Conservation (phyloP, 192 early-diverging fungal genomes). For the Podila epicladia region DNA sequence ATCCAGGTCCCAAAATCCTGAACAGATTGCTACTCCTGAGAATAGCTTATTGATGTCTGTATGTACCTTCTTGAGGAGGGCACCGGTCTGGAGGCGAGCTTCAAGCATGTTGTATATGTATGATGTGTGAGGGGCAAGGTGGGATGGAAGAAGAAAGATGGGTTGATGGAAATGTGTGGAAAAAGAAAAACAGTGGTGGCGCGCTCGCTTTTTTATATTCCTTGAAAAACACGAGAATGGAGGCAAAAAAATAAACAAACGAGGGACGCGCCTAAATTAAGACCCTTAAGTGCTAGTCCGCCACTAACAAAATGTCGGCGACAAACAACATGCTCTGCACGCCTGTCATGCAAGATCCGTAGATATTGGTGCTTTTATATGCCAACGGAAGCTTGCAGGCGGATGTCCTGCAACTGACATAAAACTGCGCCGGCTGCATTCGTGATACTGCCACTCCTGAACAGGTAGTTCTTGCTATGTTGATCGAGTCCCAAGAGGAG, state of each 20-base stretch:
- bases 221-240: not conserved
- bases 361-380: too few species aligned
- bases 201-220: not conserved
- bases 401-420: too few species aligned
- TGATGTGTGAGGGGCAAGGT: not conserved
- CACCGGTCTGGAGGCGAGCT: conserved; percentile 88
- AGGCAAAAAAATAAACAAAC: conserved; percentile 1
- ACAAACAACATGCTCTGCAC: too few species aligned
- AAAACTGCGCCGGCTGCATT: too few species aligned
- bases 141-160: not conserved
- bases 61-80: conserved; percentile 81
- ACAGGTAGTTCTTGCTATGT: too few species aligned
- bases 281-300: not conserved
- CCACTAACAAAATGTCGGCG: too few species aligned
- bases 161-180: conserved; percentile 1
- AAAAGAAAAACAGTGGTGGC: conserved; percentile 8
- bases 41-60: too few species aligned
- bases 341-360: too few species aligned
- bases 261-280: conserved; percentile 2
- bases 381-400: too few species aligned
- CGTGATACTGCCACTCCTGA: too few species aligned
- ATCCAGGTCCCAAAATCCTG: not conserved
- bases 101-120: conserved; percentile 75
- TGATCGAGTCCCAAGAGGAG: too few species aligned
- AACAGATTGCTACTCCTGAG: too few species aligned